Conservation (phyloP, 306 rosid genomes). For the Corylus heterophylla region DNA sequence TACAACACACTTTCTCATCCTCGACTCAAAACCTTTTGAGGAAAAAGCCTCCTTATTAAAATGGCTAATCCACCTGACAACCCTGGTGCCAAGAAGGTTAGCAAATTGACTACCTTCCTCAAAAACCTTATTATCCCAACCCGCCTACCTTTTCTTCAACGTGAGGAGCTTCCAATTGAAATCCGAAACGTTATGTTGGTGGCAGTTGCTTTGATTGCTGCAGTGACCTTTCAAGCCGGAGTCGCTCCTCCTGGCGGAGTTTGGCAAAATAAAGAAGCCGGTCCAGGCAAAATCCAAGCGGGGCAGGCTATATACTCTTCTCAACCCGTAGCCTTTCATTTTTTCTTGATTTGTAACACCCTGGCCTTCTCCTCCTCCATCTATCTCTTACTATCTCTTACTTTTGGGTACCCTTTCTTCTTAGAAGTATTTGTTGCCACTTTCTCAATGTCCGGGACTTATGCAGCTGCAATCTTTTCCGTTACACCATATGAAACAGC, state of each 20-base stretch:
- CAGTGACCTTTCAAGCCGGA: conserved; percentile 4
- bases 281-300: no score
- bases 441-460: neutral
- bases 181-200: neutral
- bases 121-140: no score
- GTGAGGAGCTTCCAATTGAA: neutral
- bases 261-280: neutral
- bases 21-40: no score
- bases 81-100: no score
- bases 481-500: neutral
- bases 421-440: neutral
- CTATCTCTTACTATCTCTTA: neutral
- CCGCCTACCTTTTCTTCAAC: no score
- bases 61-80: no score
- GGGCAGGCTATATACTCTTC: neutral
- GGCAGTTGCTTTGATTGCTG: neutral
- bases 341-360: conserved; percentile 4
- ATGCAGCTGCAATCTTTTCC: neutral
- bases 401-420: neutral
- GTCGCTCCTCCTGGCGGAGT: neutral
- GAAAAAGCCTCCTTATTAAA: no score
- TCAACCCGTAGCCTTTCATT: neutral
- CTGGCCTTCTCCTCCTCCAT: neutral
- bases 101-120: no score
- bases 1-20: no score